Evolutionary conservation across 2,329 filamentous ascomycete species (phyloP).

Genomic region (Exophiala calicioides): DNA sequence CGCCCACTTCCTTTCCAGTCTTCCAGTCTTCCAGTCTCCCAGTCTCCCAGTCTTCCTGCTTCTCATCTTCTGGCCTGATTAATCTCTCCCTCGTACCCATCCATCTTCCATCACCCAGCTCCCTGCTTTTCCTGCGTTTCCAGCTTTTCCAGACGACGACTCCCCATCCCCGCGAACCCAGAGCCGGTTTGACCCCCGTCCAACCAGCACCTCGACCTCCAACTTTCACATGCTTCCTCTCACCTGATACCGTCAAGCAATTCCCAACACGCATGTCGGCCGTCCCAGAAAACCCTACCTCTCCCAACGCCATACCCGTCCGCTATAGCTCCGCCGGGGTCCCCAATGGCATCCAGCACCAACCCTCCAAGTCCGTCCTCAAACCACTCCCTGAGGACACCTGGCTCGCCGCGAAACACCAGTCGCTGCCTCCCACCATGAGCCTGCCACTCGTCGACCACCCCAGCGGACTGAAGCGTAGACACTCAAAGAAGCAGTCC

Average conservation of each 20-base stretch:
- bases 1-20: too few relatives aligned
- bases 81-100: too few relatives aligned
- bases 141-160: too few relatives aligned
- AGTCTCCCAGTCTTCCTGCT: too few relatives aligned
- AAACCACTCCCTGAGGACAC: constrained; percentile 62
- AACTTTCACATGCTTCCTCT: constrained; percentile 19
- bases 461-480: constrained; percentile 25
- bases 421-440: constrained; percentile 16
- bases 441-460: constrained; percentile 13
- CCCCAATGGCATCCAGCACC: constrained; percentile 36
- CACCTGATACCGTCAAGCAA: not conserved
- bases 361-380: constrained; percentile 44
- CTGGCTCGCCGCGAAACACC: constrained; percentile 54
- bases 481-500: constrained; percentile 29
- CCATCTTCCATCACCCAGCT: too few relatives aligned
- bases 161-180: too few relatives aligned
- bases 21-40: too few relatives aligned
- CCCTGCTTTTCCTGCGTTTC: too few relatives aligned
- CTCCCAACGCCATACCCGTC: constrained; percentile 70
- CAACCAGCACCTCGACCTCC: not conserved
- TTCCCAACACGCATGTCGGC: constrained; percentile 20
- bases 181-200: not conserved
- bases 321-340: constrained; percentile 69
- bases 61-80: too few relatives aligned
- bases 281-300: constrained; percentile 35